Percentiles rank a stretch among this genome's conserved stretches.
phyloP scores from a whole-genome alignment of 768 basidiomycete species.

The Suillus tomentosus region DNA sequence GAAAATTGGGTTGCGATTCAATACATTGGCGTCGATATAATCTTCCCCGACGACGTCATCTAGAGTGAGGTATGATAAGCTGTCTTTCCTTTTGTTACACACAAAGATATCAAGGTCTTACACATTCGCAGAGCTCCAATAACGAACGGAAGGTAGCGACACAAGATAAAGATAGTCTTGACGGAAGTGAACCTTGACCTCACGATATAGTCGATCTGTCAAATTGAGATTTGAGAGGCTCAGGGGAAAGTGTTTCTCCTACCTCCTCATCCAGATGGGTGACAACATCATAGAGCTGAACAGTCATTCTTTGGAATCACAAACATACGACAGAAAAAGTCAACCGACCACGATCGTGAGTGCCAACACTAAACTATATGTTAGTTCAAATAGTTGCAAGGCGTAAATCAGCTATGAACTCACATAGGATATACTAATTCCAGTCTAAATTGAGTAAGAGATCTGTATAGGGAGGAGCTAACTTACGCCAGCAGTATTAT shows the following conservation, averaged over 20 bases:
- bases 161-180: neutral
- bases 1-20: neutral
- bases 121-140: neutral
- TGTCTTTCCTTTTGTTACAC: too few relatives aligned
- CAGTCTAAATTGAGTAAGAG: neutral
- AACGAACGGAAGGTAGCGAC: neutral
- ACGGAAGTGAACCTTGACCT: neutral
- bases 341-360: constrained; percentile 2
- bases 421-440: neutral
- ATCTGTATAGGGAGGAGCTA: neutral
- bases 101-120: neutral
- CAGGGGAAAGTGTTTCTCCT: neutral
- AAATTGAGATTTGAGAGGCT: neutral
- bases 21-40: neutral
- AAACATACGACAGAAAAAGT: neutral
- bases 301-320: neutral
- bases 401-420: neutral
- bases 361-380: neutral
- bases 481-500: neutral
- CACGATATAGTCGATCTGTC: neutral
- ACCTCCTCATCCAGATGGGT: constrained; percentile 3
- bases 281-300: neutral
- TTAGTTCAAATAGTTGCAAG: neutral
- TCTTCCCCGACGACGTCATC: neutral
- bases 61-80: neutral